Evolutionary conservation across 2,329 filamentous ascomycete genomes (phyloP), one percentile per base, ranked within the genome.

Genomic region (Malbranchea cinnamomea): DNA sequence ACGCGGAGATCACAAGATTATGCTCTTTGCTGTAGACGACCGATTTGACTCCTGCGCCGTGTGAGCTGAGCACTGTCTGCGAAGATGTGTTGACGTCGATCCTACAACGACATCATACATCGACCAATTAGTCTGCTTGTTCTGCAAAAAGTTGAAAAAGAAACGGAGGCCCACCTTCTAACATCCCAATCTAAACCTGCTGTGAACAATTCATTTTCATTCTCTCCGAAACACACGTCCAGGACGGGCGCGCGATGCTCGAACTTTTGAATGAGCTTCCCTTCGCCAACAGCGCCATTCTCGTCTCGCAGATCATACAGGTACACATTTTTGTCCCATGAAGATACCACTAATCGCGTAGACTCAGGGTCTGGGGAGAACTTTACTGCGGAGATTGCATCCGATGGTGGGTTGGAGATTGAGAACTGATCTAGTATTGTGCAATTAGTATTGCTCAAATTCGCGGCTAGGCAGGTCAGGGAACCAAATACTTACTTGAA

Each of bases 261-360:
- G 47, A 78, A 83, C 40, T 76, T 81, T 40, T 71, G 68, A 18
- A 85, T 48, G 17, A 91, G 63, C 32, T 68, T 69, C 5, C 73
- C 75, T 29, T 60, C 56, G 14, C 67, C 68, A 21, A 68, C 63
- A 39, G 68, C 65, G 13, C 51, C 53, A 29, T 67, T 67, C 37
- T 62, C 60, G 26, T 57, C 56, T 11, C 63, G 59, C 35, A 78
- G 68, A 49, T 92, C 81, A 64, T 95, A 95, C 30, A 87, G 66
- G 56, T 94, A 92, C 33, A 92, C 73, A 52, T 82, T 73, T 56
- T 76, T 82, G 58, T 95, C 87, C 89, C 89, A 98, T 33, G 84
- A 93, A 7, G 85, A 78, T 44, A 87, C 85, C n/a, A 91, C 71
- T 21, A 98, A 68, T 43, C 75, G 78, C 31, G 76, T 68, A n/a